Base-by-base conservation (phyloP, 805 yeast species). In the Candida insectorum region DNA sequence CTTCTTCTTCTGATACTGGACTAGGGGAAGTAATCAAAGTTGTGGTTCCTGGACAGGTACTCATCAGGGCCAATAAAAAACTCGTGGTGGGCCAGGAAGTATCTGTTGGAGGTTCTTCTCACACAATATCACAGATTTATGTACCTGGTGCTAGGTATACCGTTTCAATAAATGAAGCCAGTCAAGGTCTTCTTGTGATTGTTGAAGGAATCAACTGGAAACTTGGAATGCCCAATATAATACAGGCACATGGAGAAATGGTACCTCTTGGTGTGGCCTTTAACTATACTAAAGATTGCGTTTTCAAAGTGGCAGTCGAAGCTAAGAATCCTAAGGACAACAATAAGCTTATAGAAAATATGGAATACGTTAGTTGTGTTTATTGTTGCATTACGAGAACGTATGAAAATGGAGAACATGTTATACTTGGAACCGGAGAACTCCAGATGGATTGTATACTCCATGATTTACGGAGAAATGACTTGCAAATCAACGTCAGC, bases 321-420 rank as follows among this genome's bases (percentile, higher is more conserved):
- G 94, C 97, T 0, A 67, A 72, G 11, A 68, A 73, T 17, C 96
- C 96, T 0, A 71, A 85, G 0, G 95, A 89, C 36, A 59, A 85
- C 12, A 91, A 95, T 0, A 73, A 72, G 39, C 62, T 93, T 45
- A 62, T 81, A 10, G 79, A 75, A n/a, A 89, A 87, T 0, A 60
- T 93, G 30, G 68, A 82, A 37, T 73, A 68, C 36, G 60, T 85
- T 18, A 72, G 72, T 46, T n/a, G n/a, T n/a, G n/a, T n/a, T n/a
- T n/a, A n/a, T n/a, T n/a, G n/a, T n/a, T n/a, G n/a, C n/a, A 20
- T 20, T 20, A 20, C 8, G 10, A 75, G 73, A 44, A 63, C 80
- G 1, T 89, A 85, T 50, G 95, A 85, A 44, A 82, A 89, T 32
- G 96, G 97, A 2, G 97, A 88, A 47, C 86, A 83, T 52, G 78